Evolutionary conservation across 2,329 filamentous ascomycete species (phyloP).

Genomic region (Colletotrichum costaricense): DNA sequence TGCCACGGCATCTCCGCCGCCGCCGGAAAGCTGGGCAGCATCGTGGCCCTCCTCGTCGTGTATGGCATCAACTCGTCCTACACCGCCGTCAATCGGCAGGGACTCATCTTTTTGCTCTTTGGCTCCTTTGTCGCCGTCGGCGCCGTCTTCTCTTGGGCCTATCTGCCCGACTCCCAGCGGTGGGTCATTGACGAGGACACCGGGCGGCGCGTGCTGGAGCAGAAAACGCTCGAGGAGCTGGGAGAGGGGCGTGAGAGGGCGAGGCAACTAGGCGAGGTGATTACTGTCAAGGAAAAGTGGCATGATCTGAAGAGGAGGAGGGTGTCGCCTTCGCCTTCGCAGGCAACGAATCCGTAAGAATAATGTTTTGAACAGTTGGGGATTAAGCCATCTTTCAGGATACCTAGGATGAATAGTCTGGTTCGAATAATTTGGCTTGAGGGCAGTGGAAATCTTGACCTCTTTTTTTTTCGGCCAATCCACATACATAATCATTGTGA

Average conservation of each 20-base stretch:
- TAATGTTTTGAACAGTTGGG: background rate
- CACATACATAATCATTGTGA: background rate
- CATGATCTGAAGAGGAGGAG: constrained; percentile 50
- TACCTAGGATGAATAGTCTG: no score
- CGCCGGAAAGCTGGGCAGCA: constrained; percentile 67
- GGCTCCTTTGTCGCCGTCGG: constrained; percentile 61
- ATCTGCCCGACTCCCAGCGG: constrained; percentile 60
- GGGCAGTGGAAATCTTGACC: background rate
- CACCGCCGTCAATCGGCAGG: constrained; percentile 54
- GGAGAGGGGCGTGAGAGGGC: constrained; percentile 60
- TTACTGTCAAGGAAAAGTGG: constrained; percentile 57
- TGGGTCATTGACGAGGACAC: constrained; percentile 46
- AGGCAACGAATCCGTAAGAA: constrained; percentile 8
- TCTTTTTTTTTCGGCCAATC: background rate
- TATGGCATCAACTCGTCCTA: constrained; percentile 62
- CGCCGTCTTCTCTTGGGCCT: constrained; percentile 63
- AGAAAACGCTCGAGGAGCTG: constrained; percentile 61
- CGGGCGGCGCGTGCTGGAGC: constrained; percentile 52
- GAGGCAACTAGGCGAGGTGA: constrained; percentile 54
- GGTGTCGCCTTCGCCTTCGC: constrained; percentile 14
- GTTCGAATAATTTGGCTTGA: background rate
- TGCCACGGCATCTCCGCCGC: constrained; percentile 73
- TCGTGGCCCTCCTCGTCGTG: constrained; percentile 62
- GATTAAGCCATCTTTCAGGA: background rate
- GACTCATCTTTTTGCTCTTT: constrained; percentile 62